Base-by-base conservation (phyloP, 257 asterid species). In the Penstemon eatonii region DNA sequence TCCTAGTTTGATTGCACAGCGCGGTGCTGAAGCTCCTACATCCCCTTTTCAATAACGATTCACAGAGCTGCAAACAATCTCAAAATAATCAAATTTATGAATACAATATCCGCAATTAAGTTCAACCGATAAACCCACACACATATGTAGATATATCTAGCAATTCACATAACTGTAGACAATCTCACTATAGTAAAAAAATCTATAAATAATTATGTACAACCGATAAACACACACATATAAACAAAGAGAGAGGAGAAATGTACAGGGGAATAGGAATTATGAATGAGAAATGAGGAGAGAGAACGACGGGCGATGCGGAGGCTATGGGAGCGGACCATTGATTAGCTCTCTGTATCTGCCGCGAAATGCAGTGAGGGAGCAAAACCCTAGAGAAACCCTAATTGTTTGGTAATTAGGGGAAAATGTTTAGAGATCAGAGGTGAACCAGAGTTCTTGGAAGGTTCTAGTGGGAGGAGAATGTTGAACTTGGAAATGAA, bases 1-100 rank as follows among this genome's bases (percentile, higher is more conserved):
- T 36, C 71, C 75, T 59, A 40, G 78, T 39, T 42, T 81, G 86
- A 74, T 76, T 77, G 71, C 63, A 68, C 15, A 65, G 42, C 12
- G 69, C 69, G 6, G 91, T 82, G 76, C 79, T 75, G 70, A 78
- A 88, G 63, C 81, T 77, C 78, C 95, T 85, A 72, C 59, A 66
- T 13, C 84, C 80, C 52, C 76, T 82, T 63, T 74, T 76, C 73
- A 66, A 73, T 44, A 72, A 56, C 56, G 79, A 75, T 57, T 83
- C 89, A 69, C 63, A 25, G 33, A 25, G 33, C 33, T 25, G 33
- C 33, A 25, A 25, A 25, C 33, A 25, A 25, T 25, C 33, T 25
- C 33, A 25, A 25, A 25, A 25, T 25, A 25, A 25, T 25, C 33
- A 36, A 11, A 47, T 9, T 50, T 61, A 50, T 39, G 43, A 56